Evolutionary conservation across 2,329 filamentous ascomycete genomes (phyloP).

Genomic region (Epicoccum nigrum): DNA sequence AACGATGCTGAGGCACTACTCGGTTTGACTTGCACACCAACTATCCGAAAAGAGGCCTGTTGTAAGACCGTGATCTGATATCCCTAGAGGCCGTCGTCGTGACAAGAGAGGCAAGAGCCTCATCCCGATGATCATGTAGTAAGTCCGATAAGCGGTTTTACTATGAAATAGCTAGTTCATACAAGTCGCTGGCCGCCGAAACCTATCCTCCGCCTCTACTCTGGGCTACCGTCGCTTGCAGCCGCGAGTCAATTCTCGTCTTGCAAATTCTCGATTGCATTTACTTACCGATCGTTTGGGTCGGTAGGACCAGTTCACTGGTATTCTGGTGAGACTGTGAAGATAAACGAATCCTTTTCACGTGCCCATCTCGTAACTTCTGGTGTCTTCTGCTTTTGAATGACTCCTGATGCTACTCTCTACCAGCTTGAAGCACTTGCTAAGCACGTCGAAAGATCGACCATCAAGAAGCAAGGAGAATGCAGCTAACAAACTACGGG

Average conservation of each 20-base stretch:
- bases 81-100: background rate
- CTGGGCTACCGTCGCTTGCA: conserved; percentile 1
- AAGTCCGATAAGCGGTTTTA: conserved; percentile 14
- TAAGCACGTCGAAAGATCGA: too few relatives aligned
- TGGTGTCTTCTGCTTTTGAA: too few relatives aligned
- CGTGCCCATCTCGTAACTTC: background rate
- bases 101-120: conserved; percentile 1
- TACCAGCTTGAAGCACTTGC: too few relatives aligned
- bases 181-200: conserved; percentile 5
- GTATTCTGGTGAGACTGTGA: background rate
- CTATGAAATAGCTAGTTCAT: background rate
- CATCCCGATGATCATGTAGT: too few relatives aligned
- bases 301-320: too few relatives aligned
- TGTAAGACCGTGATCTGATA: background rate
- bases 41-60: background rate
- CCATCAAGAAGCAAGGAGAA: too few relatives aligned
- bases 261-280: background rate
- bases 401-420: too few relatives aligned
- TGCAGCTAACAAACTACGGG: too few relatives aligned
- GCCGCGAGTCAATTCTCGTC: background rate
- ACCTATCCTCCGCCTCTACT: background rate
- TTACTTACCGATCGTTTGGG: conserved; percentile 7
- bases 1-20: conserved; percentile 9
- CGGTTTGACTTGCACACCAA: conserved; percentile 7
- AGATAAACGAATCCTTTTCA: too few relatives aligned